Evolutionary conservation across 23 red algal species (phyloP).

Genomic region (Cyanidiococcus yangmingshanensis): DNA sequence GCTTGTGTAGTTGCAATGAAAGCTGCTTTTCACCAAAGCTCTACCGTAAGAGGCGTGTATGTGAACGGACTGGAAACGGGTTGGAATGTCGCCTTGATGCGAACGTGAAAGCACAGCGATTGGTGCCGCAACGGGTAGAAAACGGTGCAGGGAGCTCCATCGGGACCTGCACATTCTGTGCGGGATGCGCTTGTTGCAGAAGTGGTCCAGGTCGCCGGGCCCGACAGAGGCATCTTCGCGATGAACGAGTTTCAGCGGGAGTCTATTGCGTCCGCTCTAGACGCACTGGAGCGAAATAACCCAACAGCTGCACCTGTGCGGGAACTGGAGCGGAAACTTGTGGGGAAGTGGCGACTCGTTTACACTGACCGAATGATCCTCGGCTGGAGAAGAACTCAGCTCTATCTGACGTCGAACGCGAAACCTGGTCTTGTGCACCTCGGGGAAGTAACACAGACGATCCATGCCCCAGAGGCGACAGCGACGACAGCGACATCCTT

Average conservation of each 20-base stretch:
- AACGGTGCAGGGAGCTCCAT: not conserved
- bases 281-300: not conserved
- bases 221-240: conserved; percentile 9
- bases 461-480: not conserved
- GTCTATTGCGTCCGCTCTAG: not conserved
- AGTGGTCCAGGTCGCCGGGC: not conserved
- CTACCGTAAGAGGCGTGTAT: not conserved
- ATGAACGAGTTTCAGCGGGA: not conserved
- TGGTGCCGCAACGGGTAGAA: not conserved
- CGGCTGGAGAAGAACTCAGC: not conserved
- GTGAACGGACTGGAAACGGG: not conserved
- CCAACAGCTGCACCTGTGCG: not conserved
- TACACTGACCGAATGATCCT: conserved; percentile 9
- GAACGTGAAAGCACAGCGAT: not conserved
- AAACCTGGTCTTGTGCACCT: not conserved
- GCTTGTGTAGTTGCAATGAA: not conserved
- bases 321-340: not conserved
- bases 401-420: not conserved
- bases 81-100: not conserved
- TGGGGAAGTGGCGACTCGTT: not conserved
- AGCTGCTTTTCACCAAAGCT: not conserved
- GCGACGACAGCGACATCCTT: not conserved
- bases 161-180: not conserved
- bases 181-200: not conserved
- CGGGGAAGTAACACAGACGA: not conserved